Percentiles rank a stretch among this genome's conserved stretches.
phyloP scores from a whole-genome alignment of 352 stramenopile genomes.

The Globisporangium acanthophoron region DNA sequence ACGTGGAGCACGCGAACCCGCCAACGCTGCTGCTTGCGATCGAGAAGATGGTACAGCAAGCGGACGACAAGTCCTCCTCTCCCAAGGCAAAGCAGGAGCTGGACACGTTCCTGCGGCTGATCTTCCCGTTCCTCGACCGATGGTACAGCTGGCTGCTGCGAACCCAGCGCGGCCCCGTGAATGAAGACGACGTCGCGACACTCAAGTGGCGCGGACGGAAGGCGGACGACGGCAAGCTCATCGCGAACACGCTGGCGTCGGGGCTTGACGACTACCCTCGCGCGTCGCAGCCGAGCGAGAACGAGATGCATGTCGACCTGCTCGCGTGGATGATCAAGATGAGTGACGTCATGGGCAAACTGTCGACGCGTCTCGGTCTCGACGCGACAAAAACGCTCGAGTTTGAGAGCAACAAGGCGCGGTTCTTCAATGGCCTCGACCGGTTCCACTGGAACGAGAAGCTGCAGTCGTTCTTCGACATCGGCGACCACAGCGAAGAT shows the following conservation, averaged over 20 bases:
- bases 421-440: conserved; percentile 44
- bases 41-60: conserved; percentile 60
- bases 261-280: conserved; percentile 92
- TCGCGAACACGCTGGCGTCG: conserved; percentile 89
- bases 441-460: conserved; percentile 68
- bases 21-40: conserved; percentile 86
- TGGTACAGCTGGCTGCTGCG: conserved; percentile 78
- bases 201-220: conserved; percentile 83
- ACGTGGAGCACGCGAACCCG: conserved; percentile 89
- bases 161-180: conserved; percentile 46
- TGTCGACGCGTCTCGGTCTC: conserved; percentile 33
- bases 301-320: conserved; percentile 90
- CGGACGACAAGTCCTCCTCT: neutral
- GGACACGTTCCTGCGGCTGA: conserved; percentile 31
- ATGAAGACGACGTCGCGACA: conserved; percentile 21
- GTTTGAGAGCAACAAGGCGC: conserved; percentile 26
- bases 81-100: conserved; percentile 14
- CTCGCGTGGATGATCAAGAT: conserved; percentile 87
- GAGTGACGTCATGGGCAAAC: conserved; percentile 45
- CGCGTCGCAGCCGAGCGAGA: conserved; percentile 53
- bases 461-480: conserved; percentile 68
- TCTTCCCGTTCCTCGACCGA: conserved; percentile 66
- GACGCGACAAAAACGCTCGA: conserved; percentile 12
- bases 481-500: conserved; percentile 73
- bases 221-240: conserved; percentile 66